Evolutionary conservation across 163 green algal species (phyloP), one percentile per base, ranked within the genome.

Genomic region (Scenedesmus sp.): DNA sequence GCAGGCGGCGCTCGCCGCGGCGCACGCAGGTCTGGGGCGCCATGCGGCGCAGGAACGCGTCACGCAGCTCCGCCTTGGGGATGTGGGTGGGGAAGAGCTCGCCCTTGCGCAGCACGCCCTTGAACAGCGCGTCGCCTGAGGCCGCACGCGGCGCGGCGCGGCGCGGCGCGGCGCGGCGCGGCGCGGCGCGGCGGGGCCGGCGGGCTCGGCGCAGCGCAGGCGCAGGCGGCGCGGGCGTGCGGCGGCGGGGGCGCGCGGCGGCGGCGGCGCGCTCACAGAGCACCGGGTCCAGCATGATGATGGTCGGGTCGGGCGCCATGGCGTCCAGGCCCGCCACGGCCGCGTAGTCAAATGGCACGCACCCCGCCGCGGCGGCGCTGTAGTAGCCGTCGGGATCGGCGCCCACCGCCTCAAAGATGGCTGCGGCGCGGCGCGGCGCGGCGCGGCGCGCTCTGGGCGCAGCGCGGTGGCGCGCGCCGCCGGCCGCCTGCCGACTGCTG

Each of bases 121-220:
- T 76, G 33, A 88, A 91, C 15, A 91, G 75, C 15, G 84, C 86
- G 47, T 89, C 84, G 67, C 85, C 86, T 22, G 88, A 73, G 20
- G 48, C 64, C 29, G 63, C 65, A 33, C 84, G n/a, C n/a, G n/a
- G n/a, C n/a, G n/a, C n/a, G n/a, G n/a, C n/a, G n/a, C n/a, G n/a
- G n/a, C n/a, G n/a, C n/a, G n/a, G n/a, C n/a, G n/a, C n/a, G n/a
- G n/a, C n/a, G n/a, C n/a, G n/a, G n/a, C n/a, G n/a, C n/a, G n/a
- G n/a, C n/a, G n/a, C n/a, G n/a, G n/a, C n/a, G n/a, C n/a, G n/a
- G n/a, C n/a, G n/a, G n/a, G n/a, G n/a, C n/a, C n/a, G n/a, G n/a
- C n/a, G n/a, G 62, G 74, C 47, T n/a, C 22, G 18, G 20, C 51
- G n/a, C n/a, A 26, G 56, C 24, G 51, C 51, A 60, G 51, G 11